These are phyloP conservation scores for Phytophthora litchii DNA, from an alignment of 352 stramenopile species.

Conservation along the genomic window DNA sequence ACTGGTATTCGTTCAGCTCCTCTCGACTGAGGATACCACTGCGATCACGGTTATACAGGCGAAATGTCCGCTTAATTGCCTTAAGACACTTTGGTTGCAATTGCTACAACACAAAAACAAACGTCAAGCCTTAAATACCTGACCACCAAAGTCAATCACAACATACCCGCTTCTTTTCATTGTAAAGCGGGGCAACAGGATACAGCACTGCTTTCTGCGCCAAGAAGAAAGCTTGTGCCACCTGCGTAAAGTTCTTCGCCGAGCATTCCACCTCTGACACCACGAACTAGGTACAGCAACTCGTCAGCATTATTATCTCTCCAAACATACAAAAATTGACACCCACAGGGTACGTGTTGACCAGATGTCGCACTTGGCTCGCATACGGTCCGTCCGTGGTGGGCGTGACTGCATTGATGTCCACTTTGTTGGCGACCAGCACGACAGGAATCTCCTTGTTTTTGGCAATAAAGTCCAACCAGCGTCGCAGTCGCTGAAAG, in stretches of 20 bases:
- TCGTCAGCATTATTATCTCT: not conserved
- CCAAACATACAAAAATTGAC: not conserved
- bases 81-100: slow-evolving; percentile 84
- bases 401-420: slow-evolving; percentile 75
- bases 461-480: slow-evolving; percentile 88
- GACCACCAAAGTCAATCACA: not conserved
- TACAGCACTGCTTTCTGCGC: slow-evolving; percentile 91
- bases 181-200: slow-evolving; percentile 86
- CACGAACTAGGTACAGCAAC: slow-evolving; percentile 59
- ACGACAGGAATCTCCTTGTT: slow-evolving; percentile 89
- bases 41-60: slow-evolving; percentile 83
- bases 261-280: slow-evolving; percentile 87
- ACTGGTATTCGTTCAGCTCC: slow-evolving; percentile 90
- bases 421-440: slow-evolving; percentile 89
- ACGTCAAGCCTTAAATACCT: not conserved
- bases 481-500: slow-evolving; percentile 82
- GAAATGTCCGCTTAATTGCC: slow-evolving; percentile 89
- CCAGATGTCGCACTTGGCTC: slow-evolving; percentile 73
- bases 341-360: slow-evolving; percentile 73
- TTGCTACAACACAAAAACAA: slow-evolving; percentile 38
- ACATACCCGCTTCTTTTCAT: slow-evolving; percentile 80
- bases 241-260: slow-evolving; percentile 88
- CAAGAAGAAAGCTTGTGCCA: slow-evolving; percentile 88
- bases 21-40: slow-evolving; percentile 83
- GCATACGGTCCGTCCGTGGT: slow-evolving; percentile 64